Conservation (phyloP, 352 stramenopile species). For the Phytopythium oedochilum region DNA sequence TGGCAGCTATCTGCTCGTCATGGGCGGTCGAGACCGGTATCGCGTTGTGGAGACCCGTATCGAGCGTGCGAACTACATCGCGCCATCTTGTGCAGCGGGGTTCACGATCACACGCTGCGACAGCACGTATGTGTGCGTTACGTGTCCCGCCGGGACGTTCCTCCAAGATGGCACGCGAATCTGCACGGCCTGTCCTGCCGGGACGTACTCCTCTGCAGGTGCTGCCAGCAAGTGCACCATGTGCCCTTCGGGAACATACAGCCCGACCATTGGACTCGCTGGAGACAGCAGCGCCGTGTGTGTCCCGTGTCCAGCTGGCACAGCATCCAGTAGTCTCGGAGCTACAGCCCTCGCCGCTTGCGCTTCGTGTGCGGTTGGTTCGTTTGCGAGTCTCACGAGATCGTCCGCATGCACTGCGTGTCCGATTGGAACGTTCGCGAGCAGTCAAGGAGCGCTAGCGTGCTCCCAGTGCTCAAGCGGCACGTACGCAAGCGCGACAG, state of each 20-base stretch:
- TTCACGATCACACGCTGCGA: constrained; percentile 55
- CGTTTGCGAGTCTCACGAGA: constrained; percentile 16
- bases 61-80: constrained; percentile 41
- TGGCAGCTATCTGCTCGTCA: constrained; percentile 33
- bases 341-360: constrained; percentile 25
- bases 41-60: constrained; percentile 45
- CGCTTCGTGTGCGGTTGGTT: constrained; percentile 19
- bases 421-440: constrained; percentile 12
- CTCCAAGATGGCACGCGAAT: constrained; percentile 48
- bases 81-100: constrained; percentile 38
- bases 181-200: constrained; percentile 36
- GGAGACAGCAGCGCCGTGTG: constrained; percentile 24
- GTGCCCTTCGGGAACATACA: constrained; percentile 50
- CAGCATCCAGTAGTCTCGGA: constrained; percentile 34
- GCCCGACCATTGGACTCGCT: constrained; percentile 31
- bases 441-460: constrained; percentile 12
- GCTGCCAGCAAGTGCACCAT: constrained; percentile 32
- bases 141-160: constrained; percentile 53
- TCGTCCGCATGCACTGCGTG: constrained; percentile 16
- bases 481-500: constrained; percentile 28
- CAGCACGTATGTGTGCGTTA: constrained; percentile 56
- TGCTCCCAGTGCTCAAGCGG: constrained; percentile 40
- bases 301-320: constrained; percentile 38
- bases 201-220: constrained; percentile 37
- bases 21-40: constrained; percentile 62